A percentile compares a stretch with the other conserved stretches of the same genome.
phyloP scores from a whole-genome alignment of 495 filamentous ascomycete genomes.

The Aspergillus haitiensis region DNA sequence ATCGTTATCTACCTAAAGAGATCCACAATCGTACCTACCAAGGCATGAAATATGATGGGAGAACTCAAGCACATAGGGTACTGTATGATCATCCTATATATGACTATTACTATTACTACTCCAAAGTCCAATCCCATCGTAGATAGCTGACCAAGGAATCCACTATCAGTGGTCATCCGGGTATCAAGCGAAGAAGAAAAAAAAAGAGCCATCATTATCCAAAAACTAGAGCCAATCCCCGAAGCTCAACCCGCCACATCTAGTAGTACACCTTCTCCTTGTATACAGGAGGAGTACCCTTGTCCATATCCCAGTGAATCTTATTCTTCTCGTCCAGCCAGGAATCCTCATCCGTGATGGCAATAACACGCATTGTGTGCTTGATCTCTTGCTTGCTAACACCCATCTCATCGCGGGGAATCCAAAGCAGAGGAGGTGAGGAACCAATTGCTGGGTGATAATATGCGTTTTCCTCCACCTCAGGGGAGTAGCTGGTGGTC shows the following conservation, averaged over 20 bases:
- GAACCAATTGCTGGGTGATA: slow-evolving; percentile 69
- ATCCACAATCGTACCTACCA: too few relatives aligned
- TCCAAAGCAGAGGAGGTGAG: slow-evolving; percentile 73
- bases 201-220: background rate
- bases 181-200: background rate
- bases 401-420: slow-evolving; percentile 74
- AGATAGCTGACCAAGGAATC: background rate
- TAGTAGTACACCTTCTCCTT: slow-evolving; percentile 59
- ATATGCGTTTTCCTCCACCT: slow-evolving; percentile 70
- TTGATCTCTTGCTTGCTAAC: slow-evolving; percentile 74
- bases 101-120: background rate
- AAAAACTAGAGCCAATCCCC: background rate
- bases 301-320: slow-evolving; percentile 72
- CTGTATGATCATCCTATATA: background rate
- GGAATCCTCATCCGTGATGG: slow-evolving; percentile 82
- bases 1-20: too few relatives aligned
- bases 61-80: too few relatives aligned
- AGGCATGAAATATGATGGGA: too few relatives aligned
- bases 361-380: slow-evolving; percentile 69
- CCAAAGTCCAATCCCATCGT: background rate
- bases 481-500: slow-evolving; percentile 53
- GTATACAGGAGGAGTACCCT: slow-evolving; percentile 74
- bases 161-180: background rate
- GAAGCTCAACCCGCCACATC: background rate
- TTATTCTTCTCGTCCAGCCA: slow-evolving; percentile 77